Evolutionary conservation across 345 rosid genomes (phyloP), one percentile per base, ranked within the genome.

Genomic region (Linum trigynum): DNA sequence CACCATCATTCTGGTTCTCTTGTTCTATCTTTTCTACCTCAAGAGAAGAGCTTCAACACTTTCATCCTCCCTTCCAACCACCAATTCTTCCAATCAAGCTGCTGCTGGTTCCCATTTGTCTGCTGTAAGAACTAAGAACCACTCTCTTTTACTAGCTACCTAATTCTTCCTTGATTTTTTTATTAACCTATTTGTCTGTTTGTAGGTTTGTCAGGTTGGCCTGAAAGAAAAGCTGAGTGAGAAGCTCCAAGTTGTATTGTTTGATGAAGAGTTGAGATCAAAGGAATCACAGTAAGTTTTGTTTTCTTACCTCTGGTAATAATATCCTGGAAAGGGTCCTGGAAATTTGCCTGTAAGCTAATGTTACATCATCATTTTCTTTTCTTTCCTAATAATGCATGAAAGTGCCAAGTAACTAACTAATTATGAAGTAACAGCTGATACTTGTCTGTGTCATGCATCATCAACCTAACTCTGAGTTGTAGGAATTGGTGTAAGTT

Each of bases 1-100:
- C 71, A 90, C 97, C 32, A 83, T 92, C 62, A 92, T 92, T 71
- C 96, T 92, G 62, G 81, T 88, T 62, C 77, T 92, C 3, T 74
- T 92, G 76, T 92, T 92, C 75, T 92, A 92, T 75, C 81, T 92
- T 78, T 92, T 92, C 75, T 92, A 90, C 72, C 91, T 92, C 69
- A 90, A 90, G 87, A 90, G 94, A 79, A 90, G 96, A 78, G 86
- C 96, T 39, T 69, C 86, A 16, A 68, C 78, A 38, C 71, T 82
- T 37, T 75, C 89, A 32, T 64, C 74, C 32, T 39, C 90, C 56
- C 59, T 66, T 74, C 9, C 86, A 86, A 64, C 86, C 96, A 7
- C 66, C 78, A 61, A 72, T 65, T 72, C 56, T 65, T 71, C 83
- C 38, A 70, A 71, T 68, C 88, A 79, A 57, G 36, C 83, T 62